phyloP scores from a whole-genome alignment of 805 yeast species.

The Pichia heedii region DNA sequence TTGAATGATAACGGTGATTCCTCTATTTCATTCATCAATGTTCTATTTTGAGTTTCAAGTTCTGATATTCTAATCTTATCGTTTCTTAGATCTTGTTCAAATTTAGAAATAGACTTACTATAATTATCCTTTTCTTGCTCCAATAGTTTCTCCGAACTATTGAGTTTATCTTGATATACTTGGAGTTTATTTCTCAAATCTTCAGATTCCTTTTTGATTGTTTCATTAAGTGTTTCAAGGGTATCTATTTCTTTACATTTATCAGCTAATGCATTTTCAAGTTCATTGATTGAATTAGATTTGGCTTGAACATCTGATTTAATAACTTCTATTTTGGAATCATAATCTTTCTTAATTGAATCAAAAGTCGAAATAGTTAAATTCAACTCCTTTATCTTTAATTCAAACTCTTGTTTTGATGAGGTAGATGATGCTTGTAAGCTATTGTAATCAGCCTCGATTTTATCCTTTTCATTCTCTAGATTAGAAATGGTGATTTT shows the following conservation, averaged over 20 bases:
- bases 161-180: slow-evolving; percentile 30
- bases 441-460: slow-evolving; percentile 12
- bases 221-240: slow-evolving; percentile 9
- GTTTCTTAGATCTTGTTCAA: slow-evolving; percentile 40
- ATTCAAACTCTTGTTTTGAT: slow-evolving; percentile 9
- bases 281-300: slow-evolving; percentile 12
- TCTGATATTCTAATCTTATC: slow-evolving; percentile 43
- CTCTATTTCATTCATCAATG: slow-evolving; percentile 60
- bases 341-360: slow-evolving; percentile 23
- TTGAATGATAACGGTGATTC: slow-evolving; percentile 14
- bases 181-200: slow-evolving; percentile 23
- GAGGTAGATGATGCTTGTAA: slow-evolving; percentile 8
- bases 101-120: slow-evolving; percentile 33
- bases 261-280: slow-evolving; percentile 17
- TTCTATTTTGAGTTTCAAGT: slow-evolving; percentile 55
- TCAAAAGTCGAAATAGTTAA: slow-evolving; percentile 18
- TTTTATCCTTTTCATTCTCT: slow-evolving; percentile 9
- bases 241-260: slow-evolving; percentile 22
- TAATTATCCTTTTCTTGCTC: slow-evolving; percentile 34
- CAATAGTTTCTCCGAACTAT: slow-evolving; percentile 27
- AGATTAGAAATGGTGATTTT: slow-evolving; percentile 7
- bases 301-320: slow-evolving; percentile 25
- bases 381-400: slow-evolving; percentile 19
- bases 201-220: slow-evolving; percentile 11
- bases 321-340: slow-evolving; percentile 22